Base-by-base conservation (phyloP, 352 stramenopile genomes). In the Phytophthora hybrid region DNA sequence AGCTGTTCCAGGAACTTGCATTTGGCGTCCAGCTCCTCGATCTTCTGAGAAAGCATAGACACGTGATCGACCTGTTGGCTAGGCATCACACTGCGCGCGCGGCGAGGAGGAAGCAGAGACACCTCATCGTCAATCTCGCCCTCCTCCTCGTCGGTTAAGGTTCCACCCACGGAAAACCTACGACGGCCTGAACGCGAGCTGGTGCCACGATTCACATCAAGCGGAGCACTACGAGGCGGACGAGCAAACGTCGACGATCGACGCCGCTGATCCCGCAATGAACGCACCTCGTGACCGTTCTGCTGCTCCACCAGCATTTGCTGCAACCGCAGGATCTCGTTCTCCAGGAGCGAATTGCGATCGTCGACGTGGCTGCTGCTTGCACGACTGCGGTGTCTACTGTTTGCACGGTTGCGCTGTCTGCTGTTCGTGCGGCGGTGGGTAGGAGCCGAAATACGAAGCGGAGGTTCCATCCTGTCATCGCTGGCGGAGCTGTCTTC, bases 11-110 rank as follows among this genome's bases (percentile, higher is more conserved):
- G 69, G 31, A 91, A 90, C 37, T 90, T 89, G 73, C 88, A 95
- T 66, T 95, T 95, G 0, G 82, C 81, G 51, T 95, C 87, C 61
- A 95, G 66, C 51, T 94, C 87, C 72, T 95, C 87, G 34, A 95
- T 93, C 51, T 87, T 85, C 10, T 79, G 79, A 2, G 81, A 88
- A 13, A 94, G 66, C 63, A 82, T 79, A 10, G 84, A 86, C 18
- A 94, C 85, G 34, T 91, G 77, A 31, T 93, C 87, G 23, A 82
- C 46, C 53, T 89, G 81, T 4, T 81, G 78, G 2, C 73, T 73
- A 21, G 82, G 77, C 47, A 85, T 73, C 14, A 90, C 85, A 58
- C 83, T 93, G 34, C 81, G 84, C 0, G 84, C 66, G 44, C 87
- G 87, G n/a, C 84, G 87, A 0, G 81, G 84, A 13, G 75, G 83